Evolutionary conservation across 2,329 filamentous ascomycete genomes (phyloP), one percentile per base, ranked within the genome.

Genomic region (Cladophialophora exuberans): DNA sequence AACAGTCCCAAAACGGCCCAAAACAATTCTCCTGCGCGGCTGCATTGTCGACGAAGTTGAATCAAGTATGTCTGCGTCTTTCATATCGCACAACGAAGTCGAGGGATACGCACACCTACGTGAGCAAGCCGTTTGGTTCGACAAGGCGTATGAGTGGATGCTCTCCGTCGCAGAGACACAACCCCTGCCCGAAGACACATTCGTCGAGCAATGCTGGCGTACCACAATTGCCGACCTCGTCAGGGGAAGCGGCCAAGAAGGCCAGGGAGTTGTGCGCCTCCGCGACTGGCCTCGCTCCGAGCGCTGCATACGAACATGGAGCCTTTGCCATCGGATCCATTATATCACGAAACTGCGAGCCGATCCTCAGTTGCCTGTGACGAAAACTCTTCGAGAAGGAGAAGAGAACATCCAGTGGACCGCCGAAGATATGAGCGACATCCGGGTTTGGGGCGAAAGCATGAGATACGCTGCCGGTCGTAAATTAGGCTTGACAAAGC

Each of bases 151-250:
- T 11, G 30, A 43, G 2, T 57, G 55, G 55, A 53, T 57, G 28
- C 30, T 26, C 2, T 36, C 31, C n/a, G 44, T 45, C 18, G 26
- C 25, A 4, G 11, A 20, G 13, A n/a, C 6, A 6, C 50, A 54
- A n/a, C 10, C 13, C 17, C 22, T 35, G 20, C 18, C 26, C 6
- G 9, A 26, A 5, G 20, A 51, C 10, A 41, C 51, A 2, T 58
- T 58, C 36, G 25, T 31, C n/a, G 22, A 52, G 28, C 30, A 35
- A 15, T 38, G 56, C 52, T 58, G 56, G 56, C 56, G 42, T 2
- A 52, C 52, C 9, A 7, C 46, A n/a, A 44, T 53, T n/a, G 56
- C 56, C 6, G 56, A 58, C 28, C 42, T 58, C 9, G 33, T 51
- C 39, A 44, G 28, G 3, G 25, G 38, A 4, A 15, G 22, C 3